Evolutionary conservation across 2,329 filamentous ascomycete genomes (phyloP), one percentile per base, ranked within the genome.

Genomic region (Ceratocystis eucalypticola): DNA sequence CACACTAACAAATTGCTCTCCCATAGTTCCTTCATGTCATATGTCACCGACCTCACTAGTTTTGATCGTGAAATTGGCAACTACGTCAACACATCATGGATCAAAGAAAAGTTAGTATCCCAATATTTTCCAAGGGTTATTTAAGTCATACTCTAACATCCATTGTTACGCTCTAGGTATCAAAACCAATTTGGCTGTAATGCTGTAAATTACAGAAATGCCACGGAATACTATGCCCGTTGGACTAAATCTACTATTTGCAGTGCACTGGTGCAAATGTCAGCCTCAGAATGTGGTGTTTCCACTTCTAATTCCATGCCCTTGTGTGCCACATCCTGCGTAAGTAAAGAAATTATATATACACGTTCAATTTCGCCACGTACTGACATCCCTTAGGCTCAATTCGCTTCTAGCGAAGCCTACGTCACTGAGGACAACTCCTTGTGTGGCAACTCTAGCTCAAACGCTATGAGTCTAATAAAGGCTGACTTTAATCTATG

Each of bases 221-320:
- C 91, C 3, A 87, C 84, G 70, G 82, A 88, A 72, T 84, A 92
- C 72, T 99, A 99, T 76, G 93, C 94, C 62, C 88, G 94, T 71
- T 99, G 93, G 77, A 96, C 93, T 4, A 94, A 86, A 61, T 94
- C 89, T 69, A 87, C 95, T 69, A 82, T 99, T 70, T 99, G 94
- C 81, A 97, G 95, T 79, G 83, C 89, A 70, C 88, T 99, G 73
- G 84, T 99, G 63, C 94, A 99, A 76, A 92, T 91, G 73, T 97
- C 94, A 4, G 85, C 88, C 71, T 74, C 77, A 10, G 73, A 81
- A 30, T 99, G 94, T 76, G 76, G 78, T 22, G 77, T 95, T 59
- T 82, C 86, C 0, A 75, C 80, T n/a, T 76, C 80, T 37, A 78
- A 86, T 53, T 84, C 89, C 4, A 80, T 80, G 67, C 91, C 94